Evolutionary conservation across 192 early-diverging fungal species (phyloP), one percentile per base, ranked within the genome.

Genomic region (Ramicandelaber brevisporus): DNA sequence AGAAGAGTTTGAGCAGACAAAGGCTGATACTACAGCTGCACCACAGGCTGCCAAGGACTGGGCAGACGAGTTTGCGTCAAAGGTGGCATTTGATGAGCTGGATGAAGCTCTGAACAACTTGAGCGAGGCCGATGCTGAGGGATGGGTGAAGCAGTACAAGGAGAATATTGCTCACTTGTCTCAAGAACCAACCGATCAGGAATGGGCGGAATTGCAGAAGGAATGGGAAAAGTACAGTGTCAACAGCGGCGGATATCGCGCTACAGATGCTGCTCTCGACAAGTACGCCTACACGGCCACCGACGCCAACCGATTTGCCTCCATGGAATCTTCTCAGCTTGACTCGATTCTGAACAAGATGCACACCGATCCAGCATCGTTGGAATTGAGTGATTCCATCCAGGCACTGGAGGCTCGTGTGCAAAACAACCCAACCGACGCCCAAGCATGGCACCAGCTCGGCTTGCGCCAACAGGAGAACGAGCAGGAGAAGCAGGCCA

Each of bases 401-500:
- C 46, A 96, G 35, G 76, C 78, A 3, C 64, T 96, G 6, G 93
- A 99, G 48, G 83, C 84, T 12, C 60, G 69, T 1, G 68, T 89
- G 14, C 73, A 86, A 41, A 51, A 69, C 25, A 62, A 79, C 22
- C 68, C 82, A 0, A 38, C 58, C 20, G 70, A 96, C 47, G 75
- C 83, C 0, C 45, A 46, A 0, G 59, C 74, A 28, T 99, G 93
- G 93, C 54, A 72, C 34, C 46, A 67, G 39, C 59, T 99, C 5
- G 93, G 93, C 20, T 50, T 79, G 18, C 55, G 59, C 29, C 93
- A 99, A 43, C 87, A 92, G 36, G 93, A 99, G 42, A 96, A 93
- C 48, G 93, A 99, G 43, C 76, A 82, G 25, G 93, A 99, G 37
- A 54, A 57, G 1, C 61, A 68, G 11, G 89, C 93, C 0, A 89